These are phyloP conservation scores for Chloris gayana DNA, from an alignment of 176 grass and related monocot species.

Conservation along the genomic window DNA sequence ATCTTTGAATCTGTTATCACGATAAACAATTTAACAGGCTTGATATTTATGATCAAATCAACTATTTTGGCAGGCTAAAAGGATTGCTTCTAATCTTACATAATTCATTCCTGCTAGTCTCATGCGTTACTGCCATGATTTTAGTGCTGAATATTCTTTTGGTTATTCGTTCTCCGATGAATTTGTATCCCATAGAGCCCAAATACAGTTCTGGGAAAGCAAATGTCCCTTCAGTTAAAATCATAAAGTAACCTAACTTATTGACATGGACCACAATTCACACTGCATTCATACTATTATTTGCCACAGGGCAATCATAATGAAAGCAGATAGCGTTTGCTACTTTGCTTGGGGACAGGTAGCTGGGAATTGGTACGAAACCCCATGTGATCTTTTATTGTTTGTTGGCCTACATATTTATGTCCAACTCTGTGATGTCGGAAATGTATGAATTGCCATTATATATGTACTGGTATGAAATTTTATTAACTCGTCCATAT, in stretches of 20 bases:
- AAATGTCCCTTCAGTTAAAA: not conserved
- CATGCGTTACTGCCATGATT: not conserved
- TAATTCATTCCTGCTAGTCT: not conserved
- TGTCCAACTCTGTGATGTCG: not conserved
- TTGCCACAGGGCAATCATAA: not conserved
- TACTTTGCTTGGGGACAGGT: not conserved
- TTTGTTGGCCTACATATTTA: constrained; percentile 1
- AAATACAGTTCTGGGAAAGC: not conserved
- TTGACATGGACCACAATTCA: not conserved
- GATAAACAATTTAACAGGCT: not conserved
- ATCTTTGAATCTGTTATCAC: not conserved
- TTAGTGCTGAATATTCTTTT: not conserved
- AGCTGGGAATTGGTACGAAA: not conserved
- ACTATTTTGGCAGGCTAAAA: not conserved
- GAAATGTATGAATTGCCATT: not conserved
- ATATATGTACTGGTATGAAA: no score
- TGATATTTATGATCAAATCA: not conserved
- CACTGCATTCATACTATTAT: not conserved
- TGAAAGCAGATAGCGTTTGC: not conserved
- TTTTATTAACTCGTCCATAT: no score
- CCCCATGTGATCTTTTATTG: constrained; percentile 29
- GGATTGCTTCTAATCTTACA: not conserved
- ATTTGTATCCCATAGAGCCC: not conserved
- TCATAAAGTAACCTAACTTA: not conserved
- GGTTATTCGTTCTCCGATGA: not conserved